Conservation (phyloP, 2,329 filamentous ascomycete species). For the Venturia nashicola region DNA sequence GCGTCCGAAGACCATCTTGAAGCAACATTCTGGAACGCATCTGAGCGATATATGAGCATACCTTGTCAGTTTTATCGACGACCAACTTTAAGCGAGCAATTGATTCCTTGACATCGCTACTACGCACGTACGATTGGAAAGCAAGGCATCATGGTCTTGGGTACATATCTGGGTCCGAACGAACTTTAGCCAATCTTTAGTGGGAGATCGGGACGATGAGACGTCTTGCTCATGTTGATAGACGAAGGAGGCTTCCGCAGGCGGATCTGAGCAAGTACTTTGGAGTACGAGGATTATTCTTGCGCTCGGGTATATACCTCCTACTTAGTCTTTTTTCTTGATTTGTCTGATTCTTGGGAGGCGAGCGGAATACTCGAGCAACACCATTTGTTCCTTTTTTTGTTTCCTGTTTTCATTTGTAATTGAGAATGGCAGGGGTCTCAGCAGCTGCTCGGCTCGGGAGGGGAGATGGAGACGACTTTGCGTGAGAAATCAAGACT, state of each 20-base stretch:
- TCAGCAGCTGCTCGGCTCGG: not conserved
- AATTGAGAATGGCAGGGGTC: not conserved
- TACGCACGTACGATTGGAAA: not conserved
- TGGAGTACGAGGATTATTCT: not conserved
- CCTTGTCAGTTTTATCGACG: not conserved
- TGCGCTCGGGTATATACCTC: not conserved
- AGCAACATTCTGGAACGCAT: not conserved
- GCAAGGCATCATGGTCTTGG: not conserved
- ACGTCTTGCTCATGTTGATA: not conserved
- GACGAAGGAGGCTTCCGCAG: not conserved
- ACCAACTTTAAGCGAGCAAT: not conserved
- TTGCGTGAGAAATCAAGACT: not conserved
- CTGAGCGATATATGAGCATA: not conserved
- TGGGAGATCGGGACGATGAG: not conserved
- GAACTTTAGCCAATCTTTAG: not conserved
- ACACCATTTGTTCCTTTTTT: not conserved
- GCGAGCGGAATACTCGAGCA: not conserved
- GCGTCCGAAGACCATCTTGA: conserved; percentile 17
- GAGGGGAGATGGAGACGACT: not conserved
- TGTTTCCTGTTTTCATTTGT: not conserved
- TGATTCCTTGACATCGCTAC: not conserved
- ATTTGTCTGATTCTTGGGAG: not conserved
- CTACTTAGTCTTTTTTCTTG: not conserved
- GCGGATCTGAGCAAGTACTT: not conserved
- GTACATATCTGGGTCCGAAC: not conserved